phyloP scores from a whole-genome alignment of 2,329 filamentous ascomycete genomes.

The Fusarium sp. region DNA sequence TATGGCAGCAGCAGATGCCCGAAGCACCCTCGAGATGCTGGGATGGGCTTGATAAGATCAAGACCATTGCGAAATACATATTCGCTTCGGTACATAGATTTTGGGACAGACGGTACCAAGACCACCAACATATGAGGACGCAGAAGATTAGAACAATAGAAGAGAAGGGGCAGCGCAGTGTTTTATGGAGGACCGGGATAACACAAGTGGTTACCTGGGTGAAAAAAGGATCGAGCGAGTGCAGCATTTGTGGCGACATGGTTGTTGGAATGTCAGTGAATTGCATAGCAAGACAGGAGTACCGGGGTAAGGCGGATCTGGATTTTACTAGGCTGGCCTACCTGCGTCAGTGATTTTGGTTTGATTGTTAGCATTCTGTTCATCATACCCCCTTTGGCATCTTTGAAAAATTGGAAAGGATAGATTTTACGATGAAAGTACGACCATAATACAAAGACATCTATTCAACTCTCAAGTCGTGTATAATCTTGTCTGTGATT shows the following conservation, averaged over 20 bases:
- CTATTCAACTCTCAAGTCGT: constrained; percentile 29
- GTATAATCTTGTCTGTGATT: neutral
- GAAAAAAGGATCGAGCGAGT: constrained; percentile 33
- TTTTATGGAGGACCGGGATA: constrained; percentile 35
- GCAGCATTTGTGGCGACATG: constrained; percentile 46
- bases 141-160: constrained; percentile 22
- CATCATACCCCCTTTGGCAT: constrained; percentile 47
- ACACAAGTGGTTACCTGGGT: constrained; percentile 33
- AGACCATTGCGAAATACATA: constrained; percentile 25
- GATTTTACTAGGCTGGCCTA: constrained; percentile 31
- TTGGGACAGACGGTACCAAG: constrained; percentile 41
- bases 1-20: constrained; percentile 66
- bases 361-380: constrained; percentile 47
- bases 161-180: constrained; percentile 21
- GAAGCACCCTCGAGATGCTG: constrained; percentile 67
- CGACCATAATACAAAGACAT: constrained; percentile 38
- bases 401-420: constrained; percentile 46
- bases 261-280: constrained; percentile 49
- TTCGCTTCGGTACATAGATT: constrained; percentile 45
- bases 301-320: constrained; percentile 41
- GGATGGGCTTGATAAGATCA: constrained; percentile 59
- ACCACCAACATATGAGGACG: constrained; percentile 8
- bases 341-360: constrained; percentile 41
- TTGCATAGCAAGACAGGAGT: constrained; percentile 50
- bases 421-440: constrained; percentile 47